phyloP scores from a whole-genome alignment of 768 basidiomycete genomes.

The Termitomyces sp. region DNA sequence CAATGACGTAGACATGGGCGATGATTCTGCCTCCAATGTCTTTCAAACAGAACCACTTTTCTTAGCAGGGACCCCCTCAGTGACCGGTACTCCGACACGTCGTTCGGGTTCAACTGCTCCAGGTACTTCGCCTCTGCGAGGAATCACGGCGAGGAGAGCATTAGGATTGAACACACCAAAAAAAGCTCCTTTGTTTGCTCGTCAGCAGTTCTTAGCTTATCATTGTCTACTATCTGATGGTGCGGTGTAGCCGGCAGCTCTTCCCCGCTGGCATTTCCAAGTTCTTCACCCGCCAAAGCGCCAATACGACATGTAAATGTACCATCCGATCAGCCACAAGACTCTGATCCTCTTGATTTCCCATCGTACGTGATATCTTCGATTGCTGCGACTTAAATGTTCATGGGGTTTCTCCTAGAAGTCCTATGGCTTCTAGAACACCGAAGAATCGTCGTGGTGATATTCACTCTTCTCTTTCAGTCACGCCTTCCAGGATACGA shows the following conservation, averaged over 20 bases:
- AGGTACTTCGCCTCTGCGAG: constrained; percentile 41
- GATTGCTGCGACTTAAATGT: neutral
- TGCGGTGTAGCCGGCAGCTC: constrained; percentile 43
- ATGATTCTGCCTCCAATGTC: constrained; percentile 28
- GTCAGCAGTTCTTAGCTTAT: constrained; percentile 25
- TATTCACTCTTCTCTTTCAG: constrained; percentile 75
- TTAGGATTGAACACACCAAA: constrained; percentile 52
- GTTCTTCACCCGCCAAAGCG: constrained; percentile 52
- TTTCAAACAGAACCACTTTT: constrained; percentile 43
- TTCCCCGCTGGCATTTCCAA: constrained; percentile 59
- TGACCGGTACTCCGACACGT: constrained; percentile 43
- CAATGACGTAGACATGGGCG: constrained; percentile 50
- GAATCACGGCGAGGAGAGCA: constrained; percentile 44
- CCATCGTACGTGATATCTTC: constrained; percentile 45
- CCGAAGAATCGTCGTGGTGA: constrained; percentile 80
- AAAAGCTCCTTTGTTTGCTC: constrained; percentile 45
- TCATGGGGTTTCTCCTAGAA: constrained; percentile 27
- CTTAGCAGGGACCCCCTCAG: constrained; percentile 48
- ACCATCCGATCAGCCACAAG: constrained; percentile 32
- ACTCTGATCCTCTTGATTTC: constrained; percentile 67
- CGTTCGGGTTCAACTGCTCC: constrained; percentile 29
- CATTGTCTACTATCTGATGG: constrained; percentile 3
- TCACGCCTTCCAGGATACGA: constrained; percentile 44
- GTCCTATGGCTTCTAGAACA: constrained; percentile 46
- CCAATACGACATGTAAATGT: constrained; percentile 29